phyloP scores from a whole-genome alignment of 2,329 filamentous ascomycete species.

The Trichoderma afroharzianum region DNA sequence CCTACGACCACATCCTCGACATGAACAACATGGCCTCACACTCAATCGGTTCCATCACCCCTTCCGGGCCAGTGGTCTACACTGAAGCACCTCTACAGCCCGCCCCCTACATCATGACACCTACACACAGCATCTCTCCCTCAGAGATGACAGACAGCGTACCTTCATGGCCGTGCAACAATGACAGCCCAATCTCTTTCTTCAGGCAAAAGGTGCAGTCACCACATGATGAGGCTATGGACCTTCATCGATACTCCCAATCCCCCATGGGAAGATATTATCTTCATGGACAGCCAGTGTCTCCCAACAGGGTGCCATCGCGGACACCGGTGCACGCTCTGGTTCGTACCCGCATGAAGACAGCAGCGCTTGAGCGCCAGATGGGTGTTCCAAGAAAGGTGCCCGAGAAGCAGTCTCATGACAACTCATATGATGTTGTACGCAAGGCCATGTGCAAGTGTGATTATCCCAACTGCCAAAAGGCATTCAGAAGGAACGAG shows the following conservation, averaged over 20 bases:
- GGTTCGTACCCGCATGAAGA: conserved; percentile 43
- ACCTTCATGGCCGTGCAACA: conserved; percentile 39
- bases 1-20: conserved; percentile 39
- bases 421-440: conserved; percentile 35
- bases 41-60: conserved; percentile 37
- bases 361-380: conserved; percentile 43
- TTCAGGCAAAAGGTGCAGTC: conserved; percentile 34
- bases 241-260: conserved; percentile 36
- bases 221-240: conserved; percentile 28
- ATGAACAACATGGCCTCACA: conserved; percentile 32
- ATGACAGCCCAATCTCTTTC: conserved; percentile 41
- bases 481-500: conserved; percentile 50
- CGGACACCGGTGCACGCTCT: conserved; percentile 40
- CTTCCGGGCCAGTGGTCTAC: conserved; percentile 36
- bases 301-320: conserved; percentile 32
- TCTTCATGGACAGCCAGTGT: conserved; percentile 29
- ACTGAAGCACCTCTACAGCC: conserved; percentile 31
- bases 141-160: conserved; percentile 38
- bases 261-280: conserved; percentile 33
- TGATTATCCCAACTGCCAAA: conserved; percentile 44
- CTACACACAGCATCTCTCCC: conserved; percentile 37
- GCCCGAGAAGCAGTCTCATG: conserved; percentile 24
- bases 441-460: conserved; percentile 44
- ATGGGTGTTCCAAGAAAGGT: conserved; percentile 32
- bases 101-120: conserved; percentile 38